Evolutionary conservation across 2,329 filamentous ascomycete species (phyloP), one percentile per base, ranked within the genome.

Genomic region (Sarocladium strictum): DNA sequence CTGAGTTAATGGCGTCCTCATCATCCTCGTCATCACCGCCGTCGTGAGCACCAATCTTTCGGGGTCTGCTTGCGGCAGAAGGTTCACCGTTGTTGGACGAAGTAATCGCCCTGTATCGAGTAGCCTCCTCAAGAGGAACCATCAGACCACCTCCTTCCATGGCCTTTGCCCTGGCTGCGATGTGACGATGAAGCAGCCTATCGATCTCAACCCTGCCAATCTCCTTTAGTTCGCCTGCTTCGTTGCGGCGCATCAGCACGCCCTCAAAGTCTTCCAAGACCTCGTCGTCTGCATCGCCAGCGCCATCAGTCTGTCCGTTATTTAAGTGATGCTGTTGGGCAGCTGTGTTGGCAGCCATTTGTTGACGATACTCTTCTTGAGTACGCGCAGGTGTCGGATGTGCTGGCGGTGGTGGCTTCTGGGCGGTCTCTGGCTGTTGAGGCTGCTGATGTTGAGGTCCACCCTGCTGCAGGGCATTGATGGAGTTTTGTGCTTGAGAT

Each of bases 1-100:
- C 94, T 0, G 94, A 97, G 70, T 99, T 99, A 74, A 99, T 99
- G 1, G 93, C 94, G 68, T 99, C 92, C 60, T 96, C 93, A 60
- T 97, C 92, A 12, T 84, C 72, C 53, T 83, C 83, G 56, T 81
- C 77, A 26, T 79, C 79, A 37, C 76, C 76, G 3, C 86, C 87
- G 61, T 93, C 87, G 53, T 80, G 78, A 57, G 85, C 74, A 29
- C 71, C 71, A 7, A 74, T 64, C 47, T 63, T 61, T 23, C 57
- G 51, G 12, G 59, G 56, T 26, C 58, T 61, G 43, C 50, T 19
- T 15, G 32, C 6, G 6, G 53, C 58, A 11, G 59, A 37, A 14
- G 55, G 33, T 4, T 57, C 49, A 14, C 59, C 55, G 47, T 64
- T 59, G 60, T 73, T 75, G 6, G 32, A 24, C 4, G 6, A 17